Evolutionary conservation across 805 yeast genomes (phyloP).

Genomic region (Metschnikowia koreensis): DNA sequence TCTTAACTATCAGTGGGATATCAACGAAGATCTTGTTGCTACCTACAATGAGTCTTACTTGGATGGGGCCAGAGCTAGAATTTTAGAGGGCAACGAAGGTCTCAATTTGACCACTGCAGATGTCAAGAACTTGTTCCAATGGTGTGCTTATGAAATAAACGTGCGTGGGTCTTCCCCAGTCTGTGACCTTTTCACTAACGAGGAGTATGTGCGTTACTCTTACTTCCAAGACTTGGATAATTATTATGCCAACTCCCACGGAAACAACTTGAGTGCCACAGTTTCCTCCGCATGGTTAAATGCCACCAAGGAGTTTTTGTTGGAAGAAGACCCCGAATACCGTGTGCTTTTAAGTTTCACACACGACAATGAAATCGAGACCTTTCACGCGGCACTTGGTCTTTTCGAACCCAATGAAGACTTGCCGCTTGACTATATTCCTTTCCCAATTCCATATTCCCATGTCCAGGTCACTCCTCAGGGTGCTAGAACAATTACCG

Average conservation of each 20-base stretch:
- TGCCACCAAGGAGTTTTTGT: slow-evolving; percentile 48
- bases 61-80: slow-evolving; percentile 51
- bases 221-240: slow-evolving; percentile 58
- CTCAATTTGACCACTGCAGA: slow-evolving; percentile 51
- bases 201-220: slow-evolving; percentile 62
- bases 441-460: slow-evolving; percentile 47
- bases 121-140: slow-evolving; percentile 49
- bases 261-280: slow-evolving; percentile 54
- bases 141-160: slow-evolving; percentile 76
- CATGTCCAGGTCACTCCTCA: slow-evolving; percentile 39
- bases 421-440: slow-evolving; percentile 46
- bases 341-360: slow-evolving; percentile 68
- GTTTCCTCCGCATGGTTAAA: slow-evolving; percentile 58
- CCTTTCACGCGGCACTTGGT: slow-evolving; percentile 65
- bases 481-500: slow-evolving; percentile 39
- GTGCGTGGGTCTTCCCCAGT: slow-evolving; percentile 65
- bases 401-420: slow-evolving; percentile 42
- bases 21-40: slow-evolving; percentile 24
- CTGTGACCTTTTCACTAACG: slow-evolving; percentile 65
- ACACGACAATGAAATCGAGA: slow-evolving; percentile 68
- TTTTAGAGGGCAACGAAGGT: slow-evolving; percentile 55
- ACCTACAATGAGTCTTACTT: slow-evolving; percentile 45
- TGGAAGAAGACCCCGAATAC: slow-evolving; percentile 40
- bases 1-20: slow-evolving; percentile 31
- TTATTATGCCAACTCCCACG: slow-evolving; percentile 67